phyloP scores from a whole-genome alignment of 1,284 basidiomycete genomes.

The Fomes fomentarius region DNA sequence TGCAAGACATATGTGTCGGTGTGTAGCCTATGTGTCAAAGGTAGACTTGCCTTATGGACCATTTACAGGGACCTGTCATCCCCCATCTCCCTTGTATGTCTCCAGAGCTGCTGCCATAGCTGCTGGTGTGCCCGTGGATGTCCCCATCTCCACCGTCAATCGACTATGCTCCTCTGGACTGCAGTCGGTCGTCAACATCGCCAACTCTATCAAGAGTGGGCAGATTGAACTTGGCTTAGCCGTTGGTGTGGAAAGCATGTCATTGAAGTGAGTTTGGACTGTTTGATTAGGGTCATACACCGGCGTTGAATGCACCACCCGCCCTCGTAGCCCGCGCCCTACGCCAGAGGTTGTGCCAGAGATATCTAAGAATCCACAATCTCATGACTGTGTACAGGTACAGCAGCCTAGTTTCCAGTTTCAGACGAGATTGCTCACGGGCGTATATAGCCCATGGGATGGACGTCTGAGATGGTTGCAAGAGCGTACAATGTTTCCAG shows the following conservation, averaged over 20 bases:
- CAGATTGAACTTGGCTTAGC: constrained; percentile 80
- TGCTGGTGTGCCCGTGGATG: constrained; percentile 77
- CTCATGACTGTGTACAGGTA: constrained; percentile 80
- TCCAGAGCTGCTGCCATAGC: constrained; percentile 81
- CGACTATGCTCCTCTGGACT: constrained; percentile 85
- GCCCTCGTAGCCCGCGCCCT: constrained; percentile 68
- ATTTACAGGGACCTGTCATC: constrained; percentile 76
- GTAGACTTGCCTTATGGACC: neutral
- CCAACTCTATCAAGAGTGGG: constrained; percentile 74
- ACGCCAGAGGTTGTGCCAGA: constrained; percentile 70
- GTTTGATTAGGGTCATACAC: neutral
- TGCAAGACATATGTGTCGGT: constrained; percentile 86
- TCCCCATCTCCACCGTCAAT: constrained; percentile 78
- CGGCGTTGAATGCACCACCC: neutral
- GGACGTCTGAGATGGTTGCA: constrained; percentile 90
- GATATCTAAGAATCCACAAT: constrained; percentile 55
- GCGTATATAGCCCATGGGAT: constrained; percentile 81
- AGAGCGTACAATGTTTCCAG: constrained; percentile 75
- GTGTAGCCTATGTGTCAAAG: constrained; percentile 18
- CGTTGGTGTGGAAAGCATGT: constrained; percentile 86
- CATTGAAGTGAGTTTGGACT: constrained; percentile 58
- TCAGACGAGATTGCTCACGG: neutral
- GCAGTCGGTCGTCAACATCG: constrained; percentile 82
- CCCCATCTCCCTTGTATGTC: constrained; percentile 81
- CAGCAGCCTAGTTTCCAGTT: constrained; percentile 14